Evolutionary conservation across 2,329 filamentous ascomycete species (phyloP), one percentile per base, ranked within the genome.

Genomic region (Botrytis elliptica): DNA sequence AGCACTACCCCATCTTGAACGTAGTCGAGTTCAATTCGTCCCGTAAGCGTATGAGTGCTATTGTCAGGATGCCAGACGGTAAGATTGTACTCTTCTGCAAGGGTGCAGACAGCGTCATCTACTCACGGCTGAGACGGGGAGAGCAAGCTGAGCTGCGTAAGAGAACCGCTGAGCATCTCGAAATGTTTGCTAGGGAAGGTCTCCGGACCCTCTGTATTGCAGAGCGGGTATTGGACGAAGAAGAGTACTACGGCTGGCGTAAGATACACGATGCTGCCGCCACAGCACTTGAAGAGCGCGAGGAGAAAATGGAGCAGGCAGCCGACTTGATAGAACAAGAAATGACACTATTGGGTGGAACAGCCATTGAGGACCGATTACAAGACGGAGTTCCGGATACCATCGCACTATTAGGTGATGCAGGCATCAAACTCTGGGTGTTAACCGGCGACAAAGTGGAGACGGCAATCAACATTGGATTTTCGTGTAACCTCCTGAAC

Each of bases 401-500:
- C 0, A 99, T 99, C 79, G 93, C 92, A 70, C 85, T 99, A 62
- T 90, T 99, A 70, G 95, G 92, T 42, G 90, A 94, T 79, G 96
- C 96, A 71, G 96, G 96, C 82, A 98, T 99, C 83, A 99, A 99
- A 84, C 89, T 99, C 12, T 99, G 96, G 96, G 96, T 99, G 71
- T 85, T 99, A 76, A 99, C 96, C 22, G 96, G 96, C 76, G 96
- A 99, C 86, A 99, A 98, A 84, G 95, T 98, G 44, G 96, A 99
- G 84, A 99, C 96, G 40, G 96, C 96, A 74, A 99, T 99, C 89
- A 99, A 99, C 84, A 99, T 99, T 81, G 96, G 96, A 4, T 99
- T 98, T 84, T 99, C 96, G 20, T 99, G 96, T 85, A 99, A 99
- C 79, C 87, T 99, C 44, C 88, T 99, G 73, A 94, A 95, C 83